Evolutionary conservation across 768 basidiomycete genomes (phyloP).

Genomic region (Galerina sulciceps): DNA sequence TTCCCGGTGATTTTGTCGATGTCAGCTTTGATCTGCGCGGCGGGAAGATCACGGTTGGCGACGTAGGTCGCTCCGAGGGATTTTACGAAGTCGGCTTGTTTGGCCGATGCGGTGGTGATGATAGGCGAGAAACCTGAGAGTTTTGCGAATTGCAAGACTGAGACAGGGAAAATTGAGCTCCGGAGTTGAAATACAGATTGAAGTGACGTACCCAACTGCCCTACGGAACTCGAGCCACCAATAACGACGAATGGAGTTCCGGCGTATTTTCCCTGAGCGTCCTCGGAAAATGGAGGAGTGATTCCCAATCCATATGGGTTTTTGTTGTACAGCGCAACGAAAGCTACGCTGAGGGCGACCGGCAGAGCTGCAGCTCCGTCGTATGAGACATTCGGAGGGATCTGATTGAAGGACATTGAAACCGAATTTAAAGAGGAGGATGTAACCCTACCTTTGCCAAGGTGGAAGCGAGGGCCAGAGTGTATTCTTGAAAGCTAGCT

Average conservation of each 20-base stretch:
- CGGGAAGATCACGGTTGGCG: constrained; percentile 31
- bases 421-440: no score
- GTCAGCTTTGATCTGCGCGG: constrained; percentile 19
- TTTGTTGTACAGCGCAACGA: constrained; percentile 50
- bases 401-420: constrained; percentile 27
- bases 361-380: constrained; percentile 55
- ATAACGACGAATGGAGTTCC: constrained; percentile 50
- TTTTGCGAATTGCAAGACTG: constrained; percentile 41
- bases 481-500: constrained; percentile 49
- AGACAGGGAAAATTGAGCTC: background rate
- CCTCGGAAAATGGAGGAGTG: constrained; percentile 39
- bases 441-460: constrained; percentile 13
- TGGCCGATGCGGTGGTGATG: constrained; percentile 39
- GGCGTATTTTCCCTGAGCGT: constrained; percentile 43
- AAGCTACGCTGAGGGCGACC: constrained; percentile 52
- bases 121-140: constrained; percentile 45
- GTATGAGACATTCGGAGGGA: constrained; percentile 50
- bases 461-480: constrained; percentile 11
- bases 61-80: constrained; percentile 44
- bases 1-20: constrained; percentile 23
- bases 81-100: constrained; percentile 32
- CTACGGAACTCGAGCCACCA: constrained; percentile 53
- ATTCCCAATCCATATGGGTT: constrained; percentile 44
- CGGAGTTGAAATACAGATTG: no score
- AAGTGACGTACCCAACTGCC: constrained; percentile 44